These are phyloP conservation scores for Backusella parvicylindrica DNA, from an alignment of 192 early-diverging fungal genomes.

Conservation along the genomic window DNA sequence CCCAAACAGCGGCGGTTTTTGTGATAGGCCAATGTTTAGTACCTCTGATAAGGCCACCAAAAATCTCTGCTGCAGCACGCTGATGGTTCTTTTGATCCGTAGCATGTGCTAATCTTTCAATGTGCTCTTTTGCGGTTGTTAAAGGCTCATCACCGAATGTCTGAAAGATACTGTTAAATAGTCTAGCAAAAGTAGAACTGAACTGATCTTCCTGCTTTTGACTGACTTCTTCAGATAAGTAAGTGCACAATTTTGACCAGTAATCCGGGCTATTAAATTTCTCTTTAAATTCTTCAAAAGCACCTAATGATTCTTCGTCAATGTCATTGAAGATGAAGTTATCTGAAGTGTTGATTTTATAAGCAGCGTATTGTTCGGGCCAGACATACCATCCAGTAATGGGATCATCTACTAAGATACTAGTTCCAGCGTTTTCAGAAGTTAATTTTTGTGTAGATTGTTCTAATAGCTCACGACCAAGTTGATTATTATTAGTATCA, in stretches of 20 bases:
- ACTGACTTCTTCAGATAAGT: slow-evolving; percentile 66
- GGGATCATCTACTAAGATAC: slow-evolving; percentile 59
- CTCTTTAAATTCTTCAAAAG: slow-evolving; percentile 49
- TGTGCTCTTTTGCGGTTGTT: slow-evolving; percentile 47
- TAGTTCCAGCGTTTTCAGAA: not conserved
- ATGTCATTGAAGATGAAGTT: slow-evolving; percentile 41
- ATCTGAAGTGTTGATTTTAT: slow-evolving; percentile 33
- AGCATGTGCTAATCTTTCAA: slow-evolving; percentile 48
- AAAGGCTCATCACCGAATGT: slow-evolving; percentile 54
- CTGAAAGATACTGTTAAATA: slow-evolving; percentile 70
- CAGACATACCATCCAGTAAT: slow-evolving; percentile 80
- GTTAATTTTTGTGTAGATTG: slow-evolving; percentile 21
- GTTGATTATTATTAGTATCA: not conserved
- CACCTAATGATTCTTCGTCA: slow-evolving; percentile 56
- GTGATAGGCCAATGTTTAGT: slow-evolving; percentile 78
- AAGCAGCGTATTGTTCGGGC: slow-evolving; percentile 60
- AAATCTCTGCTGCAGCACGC: slow-evolving; percentile 75
- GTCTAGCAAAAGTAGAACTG: slow-evolving; percentile 50
- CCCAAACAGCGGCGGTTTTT: slow-evolving; percentile 59
- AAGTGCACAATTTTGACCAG: slow-evolving; percentile 65
- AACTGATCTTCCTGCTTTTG: slow-evolving; percentile 65
- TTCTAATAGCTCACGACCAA: slow-evolving; percentile 13
- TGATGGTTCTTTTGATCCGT: slow-evolving; percentile 76
- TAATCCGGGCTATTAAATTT: slow-evolving; percentile 54
- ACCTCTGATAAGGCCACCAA: slow-evolving; percentile 81